Evolutionary conservation across 345 rosid genomes (phyloP), one percentile per base, ranked within the genome.

Genomic region (Populus alba): DNA sequence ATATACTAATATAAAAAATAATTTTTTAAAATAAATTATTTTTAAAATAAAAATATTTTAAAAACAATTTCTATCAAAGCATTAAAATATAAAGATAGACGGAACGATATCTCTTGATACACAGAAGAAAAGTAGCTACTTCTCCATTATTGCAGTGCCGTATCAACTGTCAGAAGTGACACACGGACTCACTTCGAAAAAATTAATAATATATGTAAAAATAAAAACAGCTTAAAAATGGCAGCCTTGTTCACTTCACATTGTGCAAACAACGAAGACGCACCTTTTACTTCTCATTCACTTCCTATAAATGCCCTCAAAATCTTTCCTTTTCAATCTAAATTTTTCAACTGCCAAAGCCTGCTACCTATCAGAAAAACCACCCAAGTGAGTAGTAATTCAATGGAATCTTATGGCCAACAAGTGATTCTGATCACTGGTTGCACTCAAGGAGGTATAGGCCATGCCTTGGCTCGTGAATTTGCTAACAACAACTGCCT

Each of bases 351-450:
- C 25, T 23, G 11, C 79, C 55, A 35, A 31, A 35, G 38, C 59
- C 63, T 76, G 45, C 20, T n/a, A 7, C 11, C 45, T 51, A 1
- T 12, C 22, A 23, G 16, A 13, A 25, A 68, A 53, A 20, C 59
- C 59, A 53, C n/a, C 3, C 23, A 53, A 53, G 7, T 6, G 59
- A 53, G 59, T 47, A 47, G 17, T 18, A 35, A 10, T 70, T 29
- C 51, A 37, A 87, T 89, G 94, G 91, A 80, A 35, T 75, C 57
- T n/a, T 41, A 67, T 35, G 78, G 65, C 37, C 77, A 73, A 47
- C 88, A 88, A 66, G 97, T 93, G 83, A 94, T 95, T 41, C 75
- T 95, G 53, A 87, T 95, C 66, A 90, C 97, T 2, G 97, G 98
- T 13, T 95, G 97, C 78, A 83, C 90, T 8, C 82, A 89, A 38